These are phyloP conservation scores for Ustilago hordei DNA, from an alignment of 1,284 basidiomycete species.

Conservation along the genomic window DNA sequence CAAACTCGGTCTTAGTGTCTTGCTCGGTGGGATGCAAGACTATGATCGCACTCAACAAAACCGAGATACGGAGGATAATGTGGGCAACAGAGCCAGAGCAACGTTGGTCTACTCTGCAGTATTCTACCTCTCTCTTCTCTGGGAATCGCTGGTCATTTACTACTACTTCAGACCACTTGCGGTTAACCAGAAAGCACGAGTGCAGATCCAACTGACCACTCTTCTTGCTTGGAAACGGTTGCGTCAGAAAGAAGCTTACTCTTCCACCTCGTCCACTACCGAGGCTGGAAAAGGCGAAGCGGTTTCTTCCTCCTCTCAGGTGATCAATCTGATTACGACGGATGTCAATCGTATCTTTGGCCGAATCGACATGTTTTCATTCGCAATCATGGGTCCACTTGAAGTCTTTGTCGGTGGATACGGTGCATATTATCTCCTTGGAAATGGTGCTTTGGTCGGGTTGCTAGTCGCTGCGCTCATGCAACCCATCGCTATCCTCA, in stretches of 20 bases:
- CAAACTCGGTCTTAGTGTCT: slow-evolving; percentile 30
- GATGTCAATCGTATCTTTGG: slow-evolving; percentile 34
- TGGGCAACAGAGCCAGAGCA: slow-evolving; percentile 23
- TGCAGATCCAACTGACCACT: slow-evolving; percentile 36
- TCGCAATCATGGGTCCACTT: slow-evolving; percentile 44
- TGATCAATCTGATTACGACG: slow-evolving; percentile 48
- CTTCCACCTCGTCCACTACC: not conserved
- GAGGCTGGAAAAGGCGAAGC: not conserved
- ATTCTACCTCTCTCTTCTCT: slow-evolving; percentile 28
- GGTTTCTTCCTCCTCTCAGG: slow-evolving; percentile 23
- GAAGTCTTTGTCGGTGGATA: slow-evolving; percentile 42
- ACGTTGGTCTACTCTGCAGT: slow-evolving; percentile 35
- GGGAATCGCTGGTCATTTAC: slow-evolving; percentile 26
- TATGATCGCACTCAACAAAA: slow-evolving; percentile 14
- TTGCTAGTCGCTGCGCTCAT: slow-evolving; percentile 30
- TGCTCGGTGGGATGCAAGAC: slow-evolving; percentile 26
- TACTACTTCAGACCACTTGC: slow-evolving; percentile 28
- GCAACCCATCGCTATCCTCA: slow-evolving; percentile 36
- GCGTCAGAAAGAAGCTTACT: slow-evolving; percentile 39
- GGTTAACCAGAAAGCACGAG: slow-evolving; percentile 18
- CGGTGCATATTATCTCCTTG: slow-evolving; percentile 33
- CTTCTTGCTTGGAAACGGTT: slow-evolving; percentile 41
- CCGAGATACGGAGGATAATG: not conserved
- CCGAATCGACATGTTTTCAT: slow-evolving; percentile 29
- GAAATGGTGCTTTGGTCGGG: slow-evolving; percentile 41